A percentile compares a stretch with the other conserved stretches of the same genome.
These are phyloP conservation scores for Diaporthe citri DNA, from an alignment of 2,329 filamentous ascomycete species.

Conservation along the genomic window DNA sequence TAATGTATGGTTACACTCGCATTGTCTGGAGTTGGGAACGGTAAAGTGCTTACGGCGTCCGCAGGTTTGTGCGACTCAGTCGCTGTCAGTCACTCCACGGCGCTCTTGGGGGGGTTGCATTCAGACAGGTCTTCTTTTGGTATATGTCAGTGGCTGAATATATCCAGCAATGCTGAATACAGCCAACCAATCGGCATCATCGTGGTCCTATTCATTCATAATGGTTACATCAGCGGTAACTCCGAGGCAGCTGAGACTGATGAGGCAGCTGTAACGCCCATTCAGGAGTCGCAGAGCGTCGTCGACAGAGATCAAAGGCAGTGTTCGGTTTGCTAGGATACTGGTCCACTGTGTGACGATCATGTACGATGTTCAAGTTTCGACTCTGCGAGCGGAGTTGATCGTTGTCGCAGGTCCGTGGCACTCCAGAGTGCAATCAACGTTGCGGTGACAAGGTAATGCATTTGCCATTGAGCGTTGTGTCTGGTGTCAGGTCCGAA, in stretches of 20 bases:
- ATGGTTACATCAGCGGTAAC: not conserved
- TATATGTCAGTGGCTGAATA: not conserved
- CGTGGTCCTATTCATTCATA: not conserved
- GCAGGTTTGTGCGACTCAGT: slow-evolving; percentile 11
- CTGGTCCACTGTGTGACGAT: not conserved
- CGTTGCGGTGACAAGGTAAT: not conserved
- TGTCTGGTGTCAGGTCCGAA: slow-evolving; percentile 1
- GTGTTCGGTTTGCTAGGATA: not conserved
- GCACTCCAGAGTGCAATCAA: not conserved
- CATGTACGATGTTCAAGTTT: not conserved
- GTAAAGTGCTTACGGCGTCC: slow-evolving; percentile 28
- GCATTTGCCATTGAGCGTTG: not conserved
- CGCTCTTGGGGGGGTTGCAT: not conserved
- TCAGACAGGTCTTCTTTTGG: not conserved
- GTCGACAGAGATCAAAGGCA: not conserved
- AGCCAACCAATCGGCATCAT: not conserved
- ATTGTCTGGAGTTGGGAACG: slow-evolving; percentile 31
- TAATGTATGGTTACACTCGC: slow-evolving; percentile 23
- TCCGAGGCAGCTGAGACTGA: not conserved
- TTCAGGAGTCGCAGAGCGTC: not conserved
- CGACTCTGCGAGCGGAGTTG: slow-evolving; percentile 1
- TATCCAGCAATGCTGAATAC: not conserved
- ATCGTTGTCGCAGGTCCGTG: not conserved
- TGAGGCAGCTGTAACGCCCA: not conserved
- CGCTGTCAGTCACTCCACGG: slow-evolving; percentile 2